Base-by-base conservation (phyloP, 2,329 filamentous ascomycete genomes). In the Colletotrichum sublineola region DNA sequence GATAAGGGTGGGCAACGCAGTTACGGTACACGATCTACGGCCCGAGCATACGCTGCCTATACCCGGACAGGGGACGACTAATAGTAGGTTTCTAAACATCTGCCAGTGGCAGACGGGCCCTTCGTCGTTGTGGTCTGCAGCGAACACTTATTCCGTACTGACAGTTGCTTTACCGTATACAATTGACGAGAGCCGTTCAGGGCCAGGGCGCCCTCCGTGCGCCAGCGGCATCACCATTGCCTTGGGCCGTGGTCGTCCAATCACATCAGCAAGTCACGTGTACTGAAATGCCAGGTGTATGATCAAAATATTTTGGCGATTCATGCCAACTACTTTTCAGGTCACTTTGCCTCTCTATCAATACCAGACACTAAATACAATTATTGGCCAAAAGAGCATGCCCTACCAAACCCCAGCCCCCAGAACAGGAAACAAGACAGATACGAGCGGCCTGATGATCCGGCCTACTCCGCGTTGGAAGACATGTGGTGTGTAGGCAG, bases 401-500 rank as follows among this genome's bases (percentile, higher is more conserved):
- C 60, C 55, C 42, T 57, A 58, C 29, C 58, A 63, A 68, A 57
- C 40, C 44, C 62, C 63, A 53, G 20, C 20, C 57, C 24, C 15
- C 38, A 69, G 18, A 69, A 64, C 29, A 40, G 20, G 31, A 63
- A 58, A 60, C 12, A 64, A 48, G 29, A 61, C 40, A 72, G 52
- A 58, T 53, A 50, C 31, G 14, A 57, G 57, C 15, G 58, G 52
- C 11, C 36, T n/a, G 20, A 3, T n/a, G 24, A 44, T 42, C 20
- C 52, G 20, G 33, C 40, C 58, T 46, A 74, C 24, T 75, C 74
- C 14, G 57, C 53, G 11, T 67, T 63, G 40, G 74, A 73, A 5
- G 65, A 44, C 52, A 68, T 81, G 71, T 89, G 86, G 77, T 84
- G 84, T 68, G 86, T 87, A 29, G 89, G 88, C 71, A 91, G 84